A percentile compares a stretch with the other conserved stretches of the same genome.
Conservation (phyloP, 331 rosid genomes). For the Acacia pycnantha region DNA sequence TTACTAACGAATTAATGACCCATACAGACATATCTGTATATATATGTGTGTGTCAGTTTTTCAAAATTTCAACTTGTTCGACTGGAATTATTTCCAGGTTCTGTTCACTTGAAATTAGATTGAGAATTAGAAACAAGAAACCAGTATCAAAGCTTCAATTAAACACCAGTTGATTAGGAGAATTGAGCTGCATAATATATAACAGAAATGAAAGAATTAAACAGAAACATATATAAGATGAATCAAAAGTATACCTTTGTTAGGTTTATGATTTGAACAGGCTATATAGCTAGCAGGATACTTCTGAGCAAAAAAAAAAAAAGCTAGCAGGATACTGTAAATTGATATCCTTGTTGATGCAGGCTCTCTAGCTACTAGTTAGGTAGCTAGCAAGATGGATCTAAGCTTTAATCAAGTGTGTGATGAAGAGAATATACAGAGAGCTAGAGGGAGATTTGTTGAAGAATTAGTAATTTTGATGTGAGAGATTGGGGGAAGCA, state of each 20-base stretch:
- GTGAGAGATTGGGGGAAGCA: slow-evolving; percentile 37
- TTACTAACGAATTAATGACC: neutral
- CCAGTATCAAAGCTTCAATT: neutral
- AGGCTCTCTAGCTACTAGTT: neutral
- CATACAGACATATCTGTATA: neutral
- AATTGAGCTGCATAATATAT: neutral
- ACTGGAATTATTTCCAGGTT: neutral
- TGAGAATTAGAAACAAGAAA: neutral
- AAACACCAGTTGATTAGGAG: neutral
- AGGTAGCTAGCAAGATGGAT: neutral
- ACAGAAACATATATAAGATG: neutral
- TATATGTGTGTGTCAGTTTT: neutral
- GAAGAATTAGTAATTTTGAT: slow-evolving; percentile 35
- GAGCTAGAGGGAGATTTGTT: neutral
- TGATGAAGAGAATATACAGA: neutral
- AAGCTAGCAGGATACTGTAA: neutral
- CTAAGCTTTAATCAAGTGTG: neutral
- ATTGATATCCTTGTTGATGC: slow-evolving; percentile 30
- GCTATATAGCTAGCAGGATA: neutral
- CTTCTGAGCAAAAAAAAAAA: no score
- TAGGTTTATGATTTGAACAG: neutral
- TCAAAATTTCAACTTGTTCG: slow-evolving; percentile 29
- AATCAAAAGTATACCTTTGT: slow-evolving; percentile 23
- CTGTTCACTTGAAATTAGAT: neutral
- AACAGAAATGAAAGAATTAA: neutral